Percentiles rank a stretch among this genome's conserved stretches.
phyloP scores from a whole-genome alignment of 106 monocot genomes.

The Dendrobium officinale region DNA sequence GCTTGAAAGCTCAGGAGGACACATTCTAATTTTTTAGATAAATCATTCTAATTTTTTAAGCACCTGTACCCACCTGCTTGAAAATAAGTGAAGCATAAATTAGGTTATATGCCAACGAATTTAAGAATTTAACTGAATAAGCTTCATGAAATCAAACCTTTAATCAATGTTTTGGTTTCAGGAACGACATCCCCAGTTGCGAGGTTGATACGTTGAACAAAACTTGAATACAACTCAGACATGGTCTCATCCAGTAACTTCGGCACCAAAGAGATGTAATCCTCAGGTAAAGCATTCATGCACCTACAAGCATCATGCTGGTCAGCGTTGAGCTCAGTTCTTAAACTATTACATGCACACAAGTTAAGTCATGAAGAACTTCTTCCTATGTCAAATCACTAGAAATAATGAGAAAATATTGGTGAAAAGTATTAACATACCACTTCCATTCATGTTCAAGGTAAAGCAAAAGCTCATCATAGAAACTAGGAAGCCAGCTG shows the following conservation, averaged over 20 bases:
- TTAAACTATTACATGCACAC: background rate
- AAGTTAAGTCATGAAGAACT: background rate
- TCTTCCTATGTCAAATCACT: background rate
- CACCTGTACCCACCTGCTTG: background rate
- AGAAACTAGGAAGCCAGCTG: slow-evolving; percentile 92
- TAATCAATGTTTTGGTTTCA: slow-evolving; percentile 79
- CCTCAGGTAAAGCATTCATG: slow-evolving; percentile 87
- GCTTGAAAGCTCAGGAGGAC: background rate
- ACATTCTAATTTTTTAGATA: background rate
- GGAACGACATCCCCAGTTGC: slow-evolving; percentile 94
- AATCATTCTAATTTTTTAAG: background rate
- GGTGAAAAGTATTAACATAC: slow-evolving; percentile 25
- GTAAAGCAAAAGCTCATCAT: slow-evolving; percentile 87
- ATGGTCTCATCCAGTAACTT: slow-evolving; percentile 81
- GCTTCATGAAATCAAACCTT: slow-evolving; percentile 46
- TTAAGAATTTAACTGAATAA: slow-evolving; percentile 2
- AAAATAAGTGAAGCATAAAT: background rate
- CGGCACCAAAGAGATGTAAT: slow-evolving; percentile 75
- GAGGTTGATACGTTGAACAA: slow-evolving; percentile 80
- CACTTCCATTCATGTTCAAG: slow-evolving; percentile 99
- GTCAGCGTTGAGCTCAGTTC: background rate
- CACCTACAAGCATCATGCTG: slow-evolving; percentile 51
- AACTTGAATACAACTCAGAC: slow-evolving; percentile 51
- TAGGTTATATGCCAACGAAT: background rate
- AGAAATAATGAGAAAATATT: background rate